Base-by-base conservation (phyloP, 2,329 filamentous ascomycete species). In the Colletotrichum sp. region DNA sequence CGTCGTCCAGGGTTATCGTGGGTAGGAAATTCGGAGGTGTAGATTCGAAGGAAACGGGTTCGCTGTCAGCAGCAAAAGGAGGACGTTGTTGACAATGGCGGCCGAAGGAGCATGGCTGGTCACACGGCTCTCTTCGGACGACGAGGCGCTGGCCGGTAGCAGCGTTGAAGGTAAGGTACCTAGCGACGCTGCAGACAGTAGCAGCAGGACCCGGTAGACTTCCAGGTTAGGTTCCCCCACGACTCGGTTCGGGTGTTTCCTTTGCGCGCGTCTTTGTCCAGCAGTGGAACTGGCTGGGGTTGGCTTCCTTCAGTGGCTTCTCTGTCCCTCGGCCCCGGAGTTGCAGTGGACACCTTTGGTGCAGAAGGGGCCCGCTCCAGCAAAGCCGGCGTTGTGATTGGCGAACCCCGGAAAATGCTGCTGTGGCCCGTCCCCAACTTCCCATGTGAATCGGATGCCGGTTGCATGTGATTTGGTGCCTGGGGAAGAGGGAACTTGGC, bases 311-410 rank as follows among this genome's bases (percentile, higher is more conserved):
- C 43, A 52, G n/a, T 67, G 55, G 66, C 36, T 58, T 72, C 21
- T 68, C 73, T 75, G 13, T 73, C 70, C 73, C 73, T 75, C 73
- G 73, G 73, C 73, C 73, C 73, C 73, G 65, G 70, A 75, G 64
- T 75, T 32, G n/a, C 58, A 36, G 64, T 64, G 73, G 64, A 58
- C 64, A 75, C 36, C 34, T 64, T 43, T 52, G 64, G 71, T 72
- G 57, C 34, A 43, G 24, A 48, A 30, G 13, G 43, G 67, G 34
- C 67, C 55, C 34, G 28, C 57, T 43, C 73, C 73, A 68, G 28
- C 36, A 12, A 48, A 32, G n/a, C 7, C n/a, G 10, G 28, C 9
- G 34, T 16, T 26, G 6, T 75, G 70, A 75, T 75, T 75, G 73
- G 73, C 28, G 30, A 73, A 75, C 73, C 73, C 73, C 73, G 73